These are phyloP conservation scores for Rhizopogon vulgaris DNA, from an alignment of 768 basidiomycete genomes.

Conservation along the genomic window DNA sequence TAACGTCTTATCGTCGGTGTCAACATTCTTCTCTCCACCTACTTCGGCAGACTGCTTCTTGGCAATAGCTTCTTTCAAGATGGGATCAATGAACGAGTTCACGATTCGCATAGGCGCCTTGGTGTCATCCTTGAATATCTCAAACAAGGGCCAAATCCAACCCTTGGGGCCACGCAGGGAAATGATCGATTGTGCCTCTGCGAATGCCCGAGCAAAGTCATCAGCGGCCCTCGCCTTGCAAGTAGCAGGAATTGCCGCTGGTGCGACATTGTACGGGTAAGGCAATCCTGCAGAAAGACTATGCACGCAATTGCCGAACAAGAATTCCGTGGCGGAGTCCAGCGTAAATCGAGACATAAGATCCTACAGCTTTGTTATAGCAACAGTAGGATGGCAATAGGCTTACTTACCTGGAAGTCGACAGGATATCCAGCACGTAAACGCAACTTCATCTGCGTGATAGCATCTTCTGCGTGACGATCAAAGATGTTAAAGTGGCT, in stretches of 20 bases:
- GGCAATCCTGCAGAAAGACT: conserved; percentile 46
- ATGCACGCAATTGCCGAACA: conserved; percentile 55
- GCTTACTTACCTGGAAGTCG: conserved; percentile 45
- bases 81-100: conserved; percentile 46
- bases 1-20: conserved; percentile 39
- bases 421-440: conserved; percentile 45
- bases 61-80: conserved; percentile 36
- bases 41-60: conserved; percentile 25
- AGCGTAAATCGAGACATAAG: conserved; percentile 58
- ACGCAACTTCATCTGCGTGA: conserved; percentile 41
- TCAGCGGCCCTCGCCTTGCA: conserved; percentile 28
- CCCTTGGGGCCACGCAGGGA: conserved; percentile 37
- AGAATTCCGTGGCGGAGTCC: conserved; percentile 61
- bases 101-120: conserved; percentile 46
- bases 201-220: conserved; percentile 44
- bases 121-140: conserved; percentile 43
- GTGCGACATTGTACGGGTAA: conserved; percentile 39
- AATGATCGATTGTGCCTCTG: conserved; percentile 39
- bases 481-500: conserved; percentile 59
- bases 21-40: conserved; percentile 14
- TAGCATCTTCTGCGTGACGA: conserved; percentile 40
- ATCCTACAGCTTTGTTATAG: conserved; percentile 30
- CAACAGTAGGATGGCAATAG: neutral
- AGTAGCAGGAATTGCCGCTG: conserved; percentile 13
- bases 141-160: conserved; percentile 48